Evolutionary conservation across 495 filamentous ascomycete genomes (phyloP), one percentile per base, ranked within the genome.

Genomic region (Talaromyces borbonicus): DNA sequence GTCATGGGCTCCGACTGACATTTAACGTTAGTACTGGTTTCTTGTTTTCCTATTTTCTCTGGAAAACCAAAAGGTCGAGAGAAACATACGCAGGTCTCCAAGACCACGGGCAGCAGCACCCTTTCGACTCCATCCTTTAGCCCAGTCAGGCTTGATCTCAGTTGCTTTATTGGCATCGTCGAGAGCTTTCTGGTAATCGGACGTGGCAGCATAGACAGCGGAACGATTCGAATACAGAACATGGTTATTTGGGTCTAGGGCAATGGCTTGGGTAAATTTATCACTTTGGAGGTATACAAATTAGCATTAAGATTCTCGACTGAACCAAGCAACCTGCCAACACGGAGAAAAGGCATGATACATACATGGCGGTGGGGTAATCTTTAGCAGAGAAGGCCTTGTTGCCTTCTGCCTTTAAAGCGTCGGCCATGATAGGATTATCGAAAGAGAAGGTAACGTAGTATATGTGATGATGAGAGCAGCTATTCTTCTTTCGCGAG

Each of bases 161-260:
- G 81, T 90, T 0, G 87, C 87, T 74, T 95, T 95, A 56, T 83
- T 81, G 42, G 93, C 92, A 77, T 98, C 92, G 44, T 83, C 73
- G 14, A 96, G 68, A 15, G 92, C 92, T 50, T 80, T 77, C 51
- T 83, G 71, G 70, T 84, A 98, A 30, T 95, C 80, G 52, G 80
- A 81, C 59, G 90, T 85, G 7, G 93, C 95, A 18, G 88, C 81
- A 58, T 92, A 94, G n/a, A 92, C 88, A 41, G 87, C 92, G 7
- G 93, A 97, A 47, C 92, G 82, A 67, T 98, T 98, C 54, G 90
- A 96, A 74, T 92, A 97, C 43, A 98, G 81, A 49, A 98, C 86
- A 65, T 98, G 92, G 64, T 98, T 97, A 49, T 61, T 60, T 16
- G 92, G 79, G 38, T 95, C 86, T 53, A 94, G 65, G n/a, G 77